Conservation (phyloP, 2,329 filamentous ascomycete species). For the Colletotrichum zoysiae region DNA sequence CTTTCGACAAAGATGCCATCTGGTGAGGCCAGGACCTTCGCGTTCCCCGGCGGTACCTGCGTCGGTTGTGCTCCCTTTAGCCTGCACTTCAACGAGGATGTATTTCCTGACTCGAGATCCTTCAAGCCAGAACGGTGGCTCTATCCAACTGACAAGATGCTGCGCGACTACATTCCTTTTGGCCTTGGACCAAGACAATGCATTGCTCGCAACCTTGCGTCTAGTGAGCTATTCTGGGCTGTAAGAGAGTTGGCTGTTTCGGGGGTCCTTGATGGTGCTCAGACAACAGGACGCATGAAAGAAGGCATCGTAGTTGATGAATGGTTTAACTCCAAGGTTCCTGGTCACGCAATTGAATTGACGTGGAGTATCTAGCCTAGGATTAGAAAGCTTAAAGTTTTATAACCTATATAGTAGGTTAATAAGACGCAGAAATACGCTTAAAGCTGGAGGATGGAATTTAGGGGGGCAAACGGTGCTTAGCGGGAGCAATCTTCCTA, state of each 20-base stretch:
- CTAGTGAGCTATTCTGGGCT: constrained; percentile 17
- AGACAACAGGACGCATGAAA: not conserved
- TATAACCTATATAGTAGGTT: too few species aligned
- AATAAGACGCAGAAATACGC: too few species aligned
- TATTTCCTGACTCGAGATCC: not conserved
- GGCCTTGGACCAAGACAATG: constrained; percentile 9
- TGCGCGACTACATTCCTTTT: constrained; percentile 11
- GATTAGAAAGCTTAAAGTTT: too few species aligned
- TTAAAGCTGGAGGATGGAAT: too few species aligned
- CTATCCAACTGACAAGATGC: constrained; percentile 2
- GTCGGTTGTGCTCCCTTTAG: constrained; percentile 14
- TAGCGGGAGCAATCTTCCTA: too few species aligned
- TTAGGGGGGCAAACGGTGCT: too few species aligned
- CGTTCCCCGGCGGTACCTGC: constrained; percentile 3
- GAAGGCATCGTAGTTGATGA: constrained; percentile 14
- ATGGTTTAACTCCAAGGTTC: constrained; percentile 19
- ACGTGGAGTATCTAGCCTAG: too few species aligned
- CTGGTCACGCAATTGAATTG: constrained; percentile 11
- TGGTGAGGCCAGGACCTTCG: not conserved
- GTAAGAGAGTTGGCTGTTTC: constrained; percentile 1
- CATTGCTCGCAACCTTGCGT: constrained; percentile 18
- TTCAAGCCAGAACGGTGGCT: constrained; percentile 13
- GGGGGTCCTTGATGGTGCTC: not conserved
- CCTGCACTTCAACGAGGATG: not conserved
- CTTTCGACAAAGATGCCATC: not conserved